These are phyloP conservation scores for Neurospora sp. DNA, from an alignment of 495 filamentous ascomycete species.

Conservation along the genomic window DNA sequence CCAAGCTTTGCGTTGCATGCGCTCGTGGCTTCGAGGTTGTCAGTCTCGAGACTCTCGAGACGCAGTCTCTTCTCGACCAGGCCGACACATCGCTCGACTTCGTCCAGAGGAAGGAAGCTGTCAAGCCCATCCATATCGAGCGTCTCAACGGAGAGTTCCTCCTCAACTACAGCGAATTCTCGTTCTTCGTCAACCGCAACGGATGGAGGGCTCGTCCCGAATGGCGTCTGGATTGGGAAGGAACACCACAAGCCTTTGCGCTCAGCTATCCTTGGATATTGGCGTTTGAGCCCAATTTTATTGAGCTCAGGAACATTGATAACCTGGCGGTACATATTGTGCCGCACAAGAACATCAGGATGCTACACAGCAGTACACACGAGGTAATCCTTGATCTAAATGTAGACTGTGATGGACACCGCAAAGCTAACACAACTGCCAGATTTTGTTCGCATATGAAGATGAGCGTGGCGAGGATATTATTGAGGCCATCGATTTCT, in stretches of 20 bases:
- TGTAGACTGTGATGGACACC: not conserved
- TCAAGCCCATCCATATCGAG: conserved; percentile 96
- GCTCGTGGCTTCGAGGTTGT: conserved; percentile 95
- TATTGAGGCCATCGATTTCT: conserved; percentile 93
- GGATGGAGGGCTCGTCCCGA: conserved; percentile 93
- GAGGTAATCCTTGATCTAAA: conserved; percentile 54
- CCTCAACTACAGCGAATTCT: conserved; percentile 95
- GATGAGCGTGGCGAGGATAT: conserved; percentile 93
- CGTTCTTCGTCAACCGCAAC: conserved; percentile 97
- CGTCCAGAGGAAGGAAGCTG: conserved; percentile 81
- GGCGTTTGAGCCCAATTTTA: conserved; percentile 97
- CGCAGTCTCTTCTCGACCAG: conserved; percentile 92
- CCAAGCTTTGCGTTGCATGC: conserved; percentile 93
- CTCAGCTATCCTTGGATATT: conserved; percentile 92
- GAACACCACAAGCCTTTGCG: conserved; percentile 80
- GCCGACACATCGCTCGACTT: conserved; percentile 98
- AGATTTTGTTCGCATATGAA: conserved; percentile 96
- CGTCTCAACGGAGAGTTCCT: conserved; percentile 94
- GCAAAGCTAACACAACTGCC: conserved; percentile 12
- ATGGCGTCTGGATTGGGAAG: conserved; percentile 97
- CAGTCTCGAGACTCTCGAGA: conserved; percentile 91
- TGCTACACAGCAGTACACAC: conserved; percentile 91
- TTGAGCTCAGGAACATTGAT: conserved; percentile 92
- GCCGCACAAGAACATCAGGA: conserved; percentile 88
- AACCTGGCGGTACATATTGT: conserved; percentile 89